phyloP scores from a whole-genome alignment of 306 rosid genomes.

The Cicer judaicum region DNA sequence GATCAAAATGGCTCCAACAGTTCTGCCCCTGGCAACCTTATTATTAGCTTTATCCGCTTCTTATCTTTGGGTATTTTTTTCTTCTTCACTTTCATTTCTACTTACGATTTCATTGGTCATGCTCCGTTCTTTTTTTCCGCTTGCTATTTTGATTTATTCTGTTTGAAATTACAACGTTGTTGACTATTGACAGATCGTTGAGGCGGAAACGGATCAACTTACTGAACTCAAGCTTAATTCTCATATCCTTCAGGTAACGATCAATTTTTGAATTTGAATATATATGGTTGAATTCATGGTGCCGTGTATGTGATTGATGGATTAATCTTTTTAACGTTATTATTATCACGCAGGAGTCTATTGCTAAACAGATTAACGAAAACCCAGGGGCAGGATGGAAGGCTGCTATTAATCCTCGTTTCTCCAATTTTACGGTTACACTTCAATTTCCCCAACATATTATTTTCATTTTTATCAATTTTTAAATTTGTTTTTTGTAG shows the following conservation, averaged over 20 bases:
- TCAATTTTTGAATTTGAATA: background rate
- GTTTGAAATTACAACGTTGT: constrained; percentile 13
- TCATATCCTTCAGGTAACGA: constrained; percentile 75
- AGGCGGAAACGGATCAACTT: constrained; percentile 49
- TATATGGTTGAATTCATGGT: no score
- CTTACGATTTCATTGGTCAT: background rate
- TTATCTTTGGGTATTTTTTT: constrained; percentile 43
- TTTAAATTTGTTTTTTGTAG: no score
- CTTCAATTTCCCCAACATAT: constrained; percentile 23
- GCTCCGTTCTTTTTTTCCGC: background rate
- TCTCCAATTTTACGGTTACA: constrained; percentile 78
- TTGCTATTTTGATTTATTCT: background rate
- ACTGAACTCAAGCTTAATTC: constrained; percentile 58
- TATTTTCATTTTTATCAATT: background rate
- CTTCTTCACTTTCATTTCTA: background rate
- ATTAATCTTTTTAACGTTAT: constrained; percentile 13
- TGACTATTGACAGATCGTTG: constrained; percentile 52
- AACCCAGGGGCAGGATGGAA: constrained; percentile 86
- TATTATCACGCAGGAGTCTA: constrained; percentile 65
- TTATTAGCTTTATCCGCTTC: constrained; percentile 45
- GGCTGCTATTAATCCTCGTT: constrained; percentile 77
- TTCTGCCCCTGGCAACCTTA: constrained; percentile 24
- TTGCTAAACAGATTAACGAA: constrained; percentile 63
- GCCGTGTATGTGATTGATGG: background rate
- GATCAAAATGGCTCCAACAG: constrained; percentile 39